Percentiles rank a stretch among this genome's conserved stretches.
Conservation (phyloP, 371 early-diverging fungal genomes). For the Mycotypha africana region DNA sequence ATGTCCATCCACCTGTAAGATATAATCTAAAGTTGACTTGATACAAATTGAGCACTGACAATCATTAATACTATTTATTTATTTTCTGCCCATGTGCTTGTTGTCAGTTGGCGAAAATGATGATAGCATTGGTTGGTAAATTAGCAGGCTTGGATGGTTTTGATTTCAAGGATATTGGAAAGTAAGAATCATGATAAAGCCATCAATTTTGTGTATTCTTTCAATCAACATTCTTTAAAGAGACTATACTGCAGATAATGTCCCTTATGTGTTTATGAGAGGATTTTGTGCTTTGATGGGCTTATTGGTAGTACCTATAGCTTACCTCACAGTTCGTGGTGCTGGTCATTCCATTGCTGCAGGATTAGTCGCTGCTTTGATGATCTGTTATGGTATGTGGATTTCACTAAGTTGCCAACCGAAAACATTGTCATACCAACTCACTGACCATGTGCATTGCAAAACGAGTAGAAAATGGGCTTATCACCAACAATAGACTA, state of each 20-base stretch:
- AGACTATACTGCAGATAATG: conserved; percentile 36
- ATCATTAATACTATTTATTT: not conserved
- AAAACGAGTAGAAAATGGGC: conserved; percentile 59
- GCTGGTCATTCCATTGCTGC: conserved; percentile 41
- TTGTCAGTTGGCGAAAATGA: conserved; percentile 89
- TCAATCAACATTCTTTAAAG: conserved; percentile 4
- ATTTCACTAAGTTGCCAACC: not conserved
- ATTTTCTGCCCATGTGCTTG: not conserved
- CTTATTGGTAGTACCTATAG: conserved; percentile 38
- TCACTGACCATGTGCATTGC: no score
- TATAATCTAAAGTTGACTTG: not conserved
- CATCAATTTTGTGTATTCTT: not conserved
- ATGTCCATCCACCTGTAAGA: conserved; percentile 61
- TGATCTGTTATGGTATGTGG: conserved; percentile 41
- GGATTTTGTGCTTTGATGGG: conserved; percentile 36
- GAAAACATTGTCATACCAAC: no score
- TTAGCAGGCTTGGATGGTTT: conserved; percentile 88
- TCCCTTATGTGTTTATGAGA: conserved; percentile 40
- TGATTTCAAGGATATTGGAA: conserved; percentile 88
- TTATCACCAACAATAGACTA: conserved; percentile 85
- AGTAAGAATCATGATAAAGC: conserved; percentile 39
- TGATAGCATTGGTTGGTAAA: conserved; percentile 79
- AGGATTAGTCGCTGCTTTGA: conserved; percentile 35
- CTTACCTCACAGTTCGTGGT: conserved; percentile 39
- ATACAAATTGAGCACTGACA: conserved; percentile 64